Percentiles rank a stretch among this genome's conserved stretches.
These are phyloP conservation scores for Papiliotrema laurentii DNA, from an alignment of 1,284 basidiomycete genomes.

Conservation along the genomic window DNA sequence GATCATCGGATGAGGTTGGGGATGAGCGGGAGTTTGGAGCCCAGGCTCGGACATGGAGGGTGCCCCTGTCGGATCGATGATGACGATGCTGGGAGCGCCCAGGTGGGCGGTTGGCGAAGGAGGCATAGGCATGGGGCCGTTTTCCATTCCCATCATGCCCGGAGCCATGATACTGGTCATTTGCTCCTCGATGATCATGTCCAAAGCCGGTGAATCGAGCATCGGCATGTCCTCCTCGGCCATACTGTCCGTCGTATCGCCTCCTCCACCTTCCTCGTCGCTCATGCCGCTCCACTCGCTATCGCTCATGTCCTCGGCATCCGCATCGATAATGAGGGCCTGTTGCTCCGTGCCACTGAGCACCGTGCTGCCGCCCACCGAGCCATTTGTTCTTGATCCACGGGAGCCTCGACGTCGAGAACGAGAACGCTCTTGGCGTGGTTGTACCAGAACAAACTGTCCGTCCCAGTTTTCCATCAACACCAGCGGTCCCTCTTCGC, in stretches of 20 bases:
- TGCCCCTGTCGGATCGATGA: constrained; percentile 5
- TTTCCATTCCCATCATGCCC: neutral
- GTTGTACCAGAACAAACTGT: constrained; percentile 43
- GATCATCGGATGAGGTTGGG: neutral
- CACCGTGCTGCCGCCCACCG: constrained; percentile 32
- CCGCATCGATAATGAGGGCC: constrained; percentile 37
- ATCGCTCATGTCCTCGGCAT: constrained; percentile 29
- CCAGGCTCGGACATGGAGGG: neutral
- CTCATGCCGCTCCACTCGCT: constrained; percentile 33
- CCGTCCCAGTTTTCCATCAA: constrained; percentile 48
- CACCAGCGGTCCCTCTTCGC: constrained; percentile 24
- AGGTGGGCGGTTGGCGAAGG: neutral
- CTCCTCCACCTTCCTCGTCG: constrained; percentile 37
- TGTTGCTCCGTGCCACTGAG: constrained; percentile 31
- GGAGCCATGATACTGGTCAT: constrained; percentile 6
- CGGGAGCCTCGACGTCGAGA: constrained; percentile 22
- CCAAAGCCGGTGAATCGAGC: constrained; percentile 39
- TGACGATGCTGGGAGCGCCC: constrained; percentile 9
- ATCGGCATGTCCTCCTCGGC: constrained; percentile 47
- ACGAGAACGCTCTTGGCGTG: constrained; percentile 26
- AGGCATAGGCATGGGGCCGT: neutral
- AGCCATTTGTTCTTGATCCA: constrained; percentile 29
- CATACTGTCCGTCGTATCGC: constrained; percentile 47
- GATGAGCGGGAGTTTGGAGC: neutral
- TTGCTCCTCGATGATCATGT: constrained; percentile 34